These are phyloP conservation scores for Podaxis mareebaensis DNA, from an alignment of 768 basidiomycete genomes.

Conservation along the genomic window DNA sequence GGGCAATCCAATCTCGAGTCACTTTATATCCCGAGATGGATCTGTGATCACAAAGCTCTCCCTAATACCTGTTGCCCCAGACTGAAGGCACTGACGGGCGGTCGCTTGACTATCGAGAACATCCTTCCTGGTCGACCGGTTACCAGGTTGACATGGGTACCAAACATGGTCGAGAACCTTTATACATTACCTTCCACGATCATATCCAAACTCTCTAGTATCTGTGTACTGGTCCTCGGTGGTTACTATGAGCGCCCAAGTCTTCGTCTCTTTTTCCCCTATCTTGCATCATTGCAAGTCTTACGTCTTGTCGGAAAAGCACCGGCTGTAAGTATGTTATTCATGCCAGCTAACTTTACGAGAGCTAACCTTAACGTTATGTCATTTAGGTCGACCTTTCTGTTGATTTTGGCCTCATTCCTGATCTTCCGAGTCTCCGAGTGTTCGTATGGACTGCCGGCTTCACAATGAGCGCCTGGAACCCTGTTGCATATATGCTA, in stretches of 20 bases:
- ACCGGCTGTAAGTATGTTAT: background rate
- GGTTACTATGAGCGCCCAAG: background rate
- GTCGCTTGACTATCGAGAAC: background rate
- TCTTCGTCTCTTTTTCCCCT: background rate
- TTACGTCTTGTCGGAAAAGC: conserved; percentile 3
- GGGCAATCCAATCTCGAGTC: background rate
- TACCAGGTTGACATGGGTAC: conserved; percentile 4
- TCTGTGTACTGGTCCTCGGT: background rate
- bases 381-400: background rate
- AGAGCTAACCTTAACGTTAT: background rate
- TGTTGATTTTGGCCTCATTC: background rate
- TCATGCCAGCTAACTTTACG: background rate
- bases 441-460: conserved; percentile 9
- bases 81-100: conserved; percentile 1
- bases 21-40: background rate
- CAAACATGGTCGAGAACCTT: background rate
- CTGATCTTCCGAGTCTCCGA: background rate
- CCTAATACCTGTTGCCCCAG: background rate
- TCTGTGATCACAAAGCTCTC: background rate
- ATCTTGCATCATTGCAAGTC: conserved; percentile 1
- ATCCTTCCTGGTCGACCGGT: conserved; percentile 1
- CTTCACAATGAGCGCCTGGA: background rate
- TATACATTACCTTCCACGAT: background rate
- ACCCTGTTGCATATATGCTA: background rate
- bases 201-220: background rate